A percentile compares a stretch with the other conserved stretches of the same genome.
These are phyloP conservation scores for Coemansia sp. DNA, from an alignment of 192 early-diverging fungal species.

Conservation along the genomic window DNA sequence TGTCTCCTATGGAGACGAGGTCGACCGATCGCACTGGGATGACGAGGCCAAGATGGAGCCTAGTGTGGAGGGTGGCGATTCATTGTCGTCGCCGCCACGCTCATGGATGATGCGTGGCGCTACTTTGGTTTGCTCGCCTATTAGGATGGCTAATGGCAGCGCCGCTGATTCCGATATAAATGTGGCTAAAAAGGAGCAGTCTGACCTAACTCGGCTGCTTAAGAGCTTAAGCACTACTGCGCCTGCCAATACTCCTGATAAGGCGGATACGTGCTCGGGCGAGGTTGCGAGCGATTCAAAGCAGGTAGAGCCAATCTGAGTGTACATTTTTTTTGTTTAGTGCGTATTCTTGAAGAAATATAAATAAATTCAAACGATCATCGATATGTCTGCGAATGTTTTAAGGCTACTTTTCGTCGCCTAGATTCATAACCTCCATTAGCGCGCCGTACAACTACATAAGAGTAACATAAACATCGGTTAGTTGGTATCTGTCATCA, in stretches of 20 bases:
- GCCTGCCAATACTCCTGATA: neutral
- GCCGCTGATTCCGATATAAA: neutral
- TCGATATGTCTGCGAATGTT: neutral
- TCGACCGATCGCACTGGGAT: slow-evolving; percentile 78
- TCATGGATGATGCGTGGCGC: slow-evolving; percentile 12
- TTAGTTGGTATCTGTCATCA: neutral
- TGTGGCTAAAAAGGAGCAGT: neutral
- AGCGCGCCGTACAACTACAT: slow-evolving; percentile 50
- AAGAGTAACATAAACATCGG: no score
- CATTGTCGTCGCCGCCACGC: neutral
- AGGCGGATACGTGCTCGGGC: neutral
- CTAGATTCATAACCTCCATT: slow-evolving; percentile 33
- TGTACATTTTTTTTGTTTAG: slow-evolving; percentile 13
- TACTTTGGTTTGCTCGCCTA: neutral
- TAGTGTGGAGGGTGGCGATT: neutral
- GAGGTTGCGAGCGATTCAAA: neutral
- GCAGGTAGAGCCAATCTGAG: neutral
- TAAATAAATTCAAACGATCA: neutral
- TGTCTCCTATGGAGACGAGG: slow-evolving; percentile 85
- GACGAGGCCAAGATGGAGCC: neutral
- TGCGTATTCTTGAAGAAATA: neutral
- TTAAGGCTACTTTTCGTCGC: slow-evolving; percentile 17
- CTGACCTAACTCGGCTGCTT: slow-evolving; percentile 7
- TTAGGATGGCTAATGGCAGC: slow-evolving; percentile 2
- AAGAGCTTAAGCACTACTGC: slow-evolving; percentile 9